Evolutionary conservation across 306 rosid genomes (phyloP).

Genomic region (Inga laurina): DNA sequence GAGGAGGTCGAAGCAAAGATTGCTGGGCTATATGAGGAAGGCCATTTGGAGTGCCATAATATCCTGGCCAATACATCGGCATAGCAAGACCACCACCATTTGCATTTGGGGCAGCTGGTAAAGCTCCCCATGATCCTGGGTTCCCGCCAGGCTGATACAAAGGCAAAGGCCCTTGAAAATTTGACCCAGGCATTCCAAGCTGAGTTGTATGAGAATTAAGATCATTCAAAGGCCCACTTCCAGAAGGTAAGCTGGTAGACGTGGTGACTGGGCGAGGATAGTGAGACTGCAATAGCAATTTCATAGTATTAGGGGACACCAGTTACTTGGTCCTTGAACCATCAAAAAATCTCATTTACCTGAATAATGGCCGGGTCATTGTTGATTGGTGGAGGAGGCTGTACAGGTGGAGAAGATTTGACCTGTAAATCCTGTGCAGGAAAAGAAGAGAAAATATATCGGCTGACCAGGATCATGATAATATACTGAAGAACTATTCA

Average conservation of each 20-base stretch:
- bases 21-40: constrained; percentile 87
- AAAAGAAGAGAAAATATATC: constrained; percentile 22
- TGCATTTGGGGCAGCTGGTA: constrained; percentile 69
- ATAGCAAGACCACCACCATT: constrained; percentile 75
- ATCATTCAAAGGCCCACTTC: constrained; percentile 66
- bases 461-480: constrained; percentile 11
- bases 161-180: constrained; percentile 75
- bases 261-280: constrained; percentile 62
- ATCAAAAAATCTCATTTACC: constrained; percentile 39
- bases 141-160: constrained; percentile 88
- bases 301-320: constrained; percentile 15
- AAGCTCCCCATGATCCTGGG: constrained; percentile 81
- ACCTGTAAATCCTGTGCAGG: constrained; percentile 79
- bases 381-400: constrained; percentile 60
- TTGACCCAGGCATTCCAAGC: constrained; percentile 70
- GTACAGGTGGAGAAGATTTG: constrained; percentile 82
- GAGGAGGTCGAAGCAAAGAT: constrained; percentile 84
- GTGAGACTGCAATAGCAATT: constrained; percentile 76
- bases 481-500: background rate
- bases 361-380: constrained; percentile 89
- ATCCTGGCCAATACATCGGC: constrained; percentile 99
- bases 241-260: constrained; percentile 62
- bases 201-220: constrained; percentile 59
- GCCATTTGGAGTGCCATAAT: constrained; percentile 81
- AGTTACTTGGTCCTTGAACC: constrained; percentile 1